phyloP scores from a whole-genome alignment of 306 rosid genomes.

The Vachellia pachyceras region DNA sequence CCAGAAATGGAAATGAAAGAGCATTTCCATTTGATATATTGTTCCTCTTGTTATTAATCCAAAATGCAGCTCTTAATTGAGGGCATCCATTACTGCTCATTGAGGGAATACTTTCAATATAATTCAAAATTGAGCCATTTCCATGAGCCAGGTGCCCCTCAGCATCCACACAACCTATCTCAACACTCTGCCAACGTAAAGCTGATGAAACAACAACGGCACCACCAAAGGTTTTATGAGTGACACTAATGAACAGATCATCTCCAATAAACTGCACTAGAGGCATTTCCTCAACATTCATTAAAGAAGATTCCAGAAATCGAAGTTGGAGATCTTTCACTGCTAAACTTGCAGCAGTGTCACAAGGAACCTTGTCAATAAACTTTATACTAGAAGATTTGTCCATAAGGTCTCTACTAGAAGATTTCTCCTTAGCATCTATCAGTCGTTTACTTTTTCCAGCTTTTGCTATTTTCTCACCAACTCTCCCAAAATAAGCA shows the following conservation, averaged over 20 bases:
- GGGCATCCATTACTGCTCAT: constrained; percentile 57
- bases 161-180: constrained; percentile 70
- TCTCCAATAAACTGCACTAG: constrained; percentile 82
- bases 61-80: constrained; percentile 82
- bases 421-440: constrained; percentile 36
- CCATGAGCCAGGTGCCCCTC: constrained; percentile 52
- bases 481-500: constrained; percentile 75
- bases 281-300: constrained; percentile 68
- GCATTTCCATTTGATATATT: constrained; percentile 48
- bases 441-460: constrained; percentile 59
- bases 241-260: constrained; percentile 66
- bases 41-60: constrained; percentile 68
- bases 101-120: constrained; percentile 52
- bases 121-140: constrained; percentile 44
- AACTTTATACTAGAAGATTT: constrained; percentile 52
- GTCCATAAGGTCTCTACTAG: constrained; percentile 58
- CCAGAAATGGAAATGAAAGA: constrained; percentile 63
- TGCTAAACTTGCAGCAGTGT: constrained; percentile 71
- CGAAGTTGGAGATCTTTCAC: constrained; percentile 71
- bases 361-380: constrained; percentile 78
- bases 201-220: constrained; percentile 84
- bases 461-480: constrained; percentile 70
- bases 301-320: constrained; percentile 79
- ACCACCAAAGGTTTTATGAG: constrained; percentile 94
- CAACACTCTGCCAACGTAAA: constrained; percentile 73